Evolutionary conservation across 495 filamentous ascomycete genomes (phyloP).

Genomic region (Tetracladium setigerum): DNA sequence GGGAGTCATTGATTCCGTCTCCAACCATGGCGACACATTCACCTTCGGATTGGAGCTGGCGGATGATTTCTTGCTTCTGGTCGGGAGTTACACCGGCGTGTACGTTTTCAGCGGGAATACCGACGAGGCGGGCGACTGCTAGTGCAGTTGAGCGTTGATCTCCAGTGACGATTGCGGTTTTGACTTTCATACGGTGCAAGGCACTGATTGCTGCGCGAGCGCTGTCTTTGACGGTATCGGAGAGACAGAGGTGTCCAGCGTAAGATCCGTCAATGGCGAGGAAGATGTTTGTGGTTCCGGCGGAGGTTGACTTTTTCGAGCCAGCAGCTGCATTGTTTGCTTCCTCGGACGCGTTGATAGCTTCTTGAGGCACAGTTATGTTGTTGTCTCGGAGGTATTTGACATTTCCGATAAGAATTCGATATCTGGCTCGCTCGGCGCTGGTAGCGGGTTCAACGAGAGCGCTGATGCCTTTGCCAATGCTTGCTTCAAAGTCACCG

Average conservation of each 20-base stretch:
- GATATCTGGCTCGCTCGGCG: constrained; percentile 59
- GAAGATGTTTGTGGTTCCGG: constrained; percentile 82
- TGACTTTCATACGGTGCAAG: constrained; percentile 73
- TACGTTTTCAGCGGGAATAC: constrained; percentile 67
- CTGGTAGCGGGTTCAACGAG: constrained; percentile 66
- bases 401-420: constrained; percentile 76
- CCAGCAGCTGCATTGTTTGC: constrained; percentile 40
- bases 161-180: constrained; percentile 86
- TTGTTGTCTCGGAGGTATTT: constrained; percentile 63
- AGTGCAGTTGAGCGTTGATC: constrained; percentile 78
- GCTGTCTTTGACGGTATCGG: constrained; percentile 83
- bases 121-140: constrained; percentile 74
- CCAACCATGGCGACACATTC: constrained; percentile 92
- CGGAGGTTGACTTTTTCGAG: constrained; percentile 27
- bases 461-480: constrained; percentile 83
- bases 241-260: constrained; percentile 72
- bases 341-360: constrained; percentile 45
- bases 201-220: constrained; percentile 80
- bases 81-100: constrained; percentile 78
- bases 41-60: constrained; percentile 60
- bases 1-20: constrained; percentile 98
- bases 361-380: constrained; percentile 56
- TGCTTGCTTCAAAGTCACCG: constrained; percentile 73
- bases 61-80: constrained; percentile 81
- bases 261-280: constrained; percentile 77